These are phyloP conservation scores for Gastrolobium villosum DNA, from an alignment of 306 rosid species.

Conservation along the genomic window DNA sequence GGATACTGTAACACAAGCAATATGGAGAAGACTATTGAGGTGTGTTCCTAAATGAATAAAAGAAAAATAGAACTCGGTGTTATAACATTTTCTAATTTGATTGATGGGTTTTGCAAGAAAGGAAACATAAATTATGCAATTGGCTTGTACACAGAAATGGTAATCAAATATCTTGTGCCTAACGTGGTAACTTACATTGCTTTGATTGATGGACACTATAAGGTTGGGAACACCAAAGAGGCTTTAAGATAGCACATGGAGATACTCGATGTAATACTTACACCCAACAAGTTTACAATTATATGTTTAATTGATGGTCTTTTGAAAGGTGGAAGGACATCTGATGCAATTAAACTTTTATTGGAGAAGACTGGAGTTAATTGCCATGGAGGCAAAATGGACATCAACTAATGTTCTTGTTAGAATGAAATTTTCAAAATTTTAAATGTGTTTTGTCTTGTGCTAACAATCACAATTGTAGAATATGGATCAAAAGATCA, in stretches of 20 bases:
- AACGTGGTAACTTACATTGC: constrained; percentile 76
- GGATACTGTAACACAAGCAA: constrained; percentile 67
- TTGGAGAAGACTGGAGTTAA: constrained; percentile 53
- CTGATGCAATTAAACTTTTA: constrained; percentile 66
- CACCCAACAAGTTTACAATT: constrained; percentile 64
- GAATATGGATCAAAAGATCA: too few species aligned
- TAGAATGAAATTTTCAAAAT: too few species aligned
- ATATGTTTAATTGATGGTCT: constrained; percentile 78
- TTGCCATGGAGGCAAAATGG: constrained; percentile 22
- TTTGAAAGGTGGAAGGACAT: constrained; percentile 66
- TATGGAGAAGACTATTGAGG: constrained; percentile 73
- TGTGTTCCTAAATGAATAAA: constrained; percentile 71
- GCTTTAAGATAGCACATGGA: constrained; percentile 64
- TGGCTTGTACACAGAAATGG: constrained; percentile 73
- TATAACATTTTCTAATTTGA: constrained; percentile 68
- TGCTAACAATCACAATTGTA: too few species aligned
- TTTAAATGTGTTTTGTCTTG: too few species aligned
- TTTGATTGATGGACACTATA: constrained; percentile 76
- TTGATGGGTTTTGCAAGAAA: constrained; percentile 76
- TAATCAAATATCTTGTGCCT: constrained; percentile 64
- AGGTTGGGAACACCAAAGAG: constrained; percentile 63
- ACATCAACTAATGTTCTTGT: constrained; percentile 44
- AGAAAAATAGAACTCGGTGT: constrained; percentile 64
- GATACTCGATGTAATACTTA: constrained; percentile 66
- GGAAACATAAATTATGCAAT: constrained; percentile 65